Evolutionary conservation across 306 rosid species (phyloP).

Genomic region (Trifolium subterraneum): DNA sequence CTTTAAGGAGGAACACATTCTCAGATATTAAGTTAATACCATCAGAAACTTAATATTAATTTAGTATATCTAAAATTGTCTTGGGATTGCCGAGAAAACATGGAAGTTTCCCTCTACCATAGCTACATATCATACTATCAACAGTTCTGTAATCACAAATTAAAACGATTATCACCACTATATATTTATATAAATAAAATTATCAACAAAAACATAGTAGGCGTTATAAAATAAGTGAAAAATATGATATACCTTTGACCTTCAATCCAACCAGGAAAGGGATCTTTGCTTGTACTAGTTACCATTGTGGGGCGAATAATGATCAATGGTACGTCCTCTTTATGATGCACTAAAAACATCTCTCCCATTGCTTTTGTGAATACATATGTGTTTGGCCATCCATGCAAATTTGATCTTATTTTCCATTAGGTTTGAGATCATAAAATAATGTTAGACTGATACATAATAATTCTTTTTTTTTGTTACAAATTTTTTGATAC

Average conservation of each 20-base stretch:
- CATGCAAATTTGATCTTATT: slow-evolving; percentile 48
- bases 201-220: too few species aligned
- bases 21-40: too few species aligned
- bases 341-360: slow-evolving; percentile 35
- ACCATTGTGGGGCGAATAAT: slow-evolving; percentile 36
- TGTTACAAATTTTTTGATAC: too few species aligned
- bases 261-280: slow-evolving; percentile 39
- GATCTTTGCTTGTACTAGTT: slow-evolving; percentile 14
- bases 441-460: neutral
- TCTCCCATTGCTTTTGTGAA: slow-evolving; percentile 53
- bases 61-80: slow-evolving; percentile 48
- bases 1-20: too few species aligned
- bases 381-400: slow-evolving; percentile 58
- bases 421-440: neutral
- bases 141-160: slow-evolving; percentile 45
- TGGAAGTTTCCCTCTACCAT: slow-evolving; percentile 51
- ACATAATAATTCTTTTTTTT: neutral
- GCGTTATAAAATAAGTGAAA: too few species aligned
- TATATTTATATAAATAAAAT: neutral
- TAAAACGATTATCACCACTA: neutral
- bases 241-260: slow-evolving; percentile 24
- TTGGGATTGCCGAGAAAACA: slow-evolving; percentile 46
- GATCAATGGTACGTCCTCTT: slow-evolving; percentile 29
- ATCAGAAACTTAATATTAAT: too few species aligned
- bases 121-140: slow-evolving; percentile 44